Conservation (phyloP, 179 eudicot species). For the Sideroxylon spinosum region DNA sequence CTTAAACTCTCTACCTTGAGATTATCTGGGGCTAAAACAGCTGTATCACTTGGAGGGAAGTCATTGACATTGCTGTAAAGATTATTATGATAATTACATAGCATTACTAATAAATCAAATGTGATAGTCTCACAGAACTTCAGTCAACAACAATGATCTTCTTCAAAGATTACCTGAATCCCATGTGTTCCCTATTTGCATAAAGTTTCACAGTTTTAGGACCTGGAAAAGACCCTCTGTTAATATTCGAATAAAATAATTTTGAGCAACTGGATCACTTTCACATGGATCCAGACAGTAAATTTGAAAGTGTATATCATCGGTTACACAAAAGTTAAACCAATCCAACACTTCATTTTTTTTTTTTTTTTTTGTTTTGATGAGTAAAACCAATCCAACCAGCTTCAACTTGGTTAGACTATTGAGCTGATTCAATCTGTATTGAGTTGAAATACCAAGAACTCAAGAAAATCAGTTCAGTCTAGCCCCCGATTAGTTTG, state of each 20-base stretch:
- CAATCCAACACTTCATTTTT: not conserved
- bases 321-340: not conserved
- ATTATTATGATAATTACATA: not conserved
- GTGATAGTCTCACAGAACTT: not conserved
- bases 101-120: not conserved
- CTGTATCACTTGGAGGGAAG: slow-evolving; percentile 84
- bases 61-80: slow-evolving; percentile 81
- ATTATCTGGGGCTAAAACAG: slow-evolving; percentile 54
- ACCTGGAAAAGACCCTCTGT: slow-evolving; percentile 46
- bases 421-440: not conserved
- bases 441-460: not conserved
- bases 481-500: not conserved
- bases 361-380: too few relatives aligned
- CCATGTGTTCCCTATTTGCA: slow-evolving; percentile 92
- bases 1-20: slow-evolving; percentile 46
- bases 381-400: too few relatives aligned
- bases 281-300: not conserved
- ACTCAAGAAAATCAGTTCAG: not conserved
- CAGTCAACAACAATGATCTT: not conserved
- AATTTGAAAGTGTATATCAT: not conserved
- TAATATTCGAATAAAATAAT: not conserved
- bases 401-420: not conserved
- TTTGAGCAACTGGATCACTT: not conserved
- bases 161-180: slow-evolving; percentile 60
- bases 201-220: slow-evolving; percentile 87